Evolutionary conservation across 306 rosid species (phyloP).

Genomic region (Acacia confusa): DNA sequence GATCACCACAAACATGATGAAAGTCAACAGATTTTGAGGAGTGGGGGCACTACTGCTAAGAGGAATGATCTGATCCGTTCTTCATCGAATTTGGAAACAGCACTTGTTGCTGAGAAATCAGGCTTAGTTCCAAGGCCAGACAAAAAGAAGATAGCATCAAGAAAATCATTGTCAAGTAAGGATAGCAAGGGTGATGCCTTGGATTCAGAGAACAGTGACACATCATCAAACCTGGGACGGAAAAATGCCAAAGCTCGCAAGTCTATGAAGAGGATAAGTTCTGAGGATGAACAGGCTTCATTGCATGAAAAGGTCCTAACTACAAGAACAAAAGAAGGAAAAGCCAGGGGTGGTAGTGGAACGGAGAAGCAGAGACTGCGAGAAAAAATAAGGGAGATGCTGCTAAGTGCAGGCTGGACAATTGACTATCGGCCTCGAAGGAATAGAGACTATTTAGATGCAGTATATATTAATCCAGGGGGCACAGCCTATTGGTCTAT

Average conservation of each 20-base stretch:
- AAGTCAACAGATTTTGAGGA: slow-evolving; percentile 48
- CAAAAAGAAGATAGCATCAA: slow-evolving; percentile 45
- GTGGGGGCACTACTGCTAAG: slow-evolving; percentile 43
- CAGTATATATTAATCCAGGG: slow-evolving; percentile 77
- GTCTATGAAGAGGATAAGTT: slow-evolving; percentile 43
- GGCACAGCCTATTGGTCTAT: slow-evolving; percentile 97
- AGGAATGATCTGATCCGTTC: slow-evolving; percentile 50
- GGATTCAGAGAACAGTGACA: slow-evolving; percentile 63
- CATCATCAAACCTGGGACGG: slow-evolving; percentile 49
- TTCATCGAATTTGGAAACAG: slow-evolving; percentile 44
- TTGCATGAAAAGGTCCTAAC: slow-evolving; percentile 50
- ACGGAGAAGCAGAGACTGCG: slow-evolving; percentile 93
- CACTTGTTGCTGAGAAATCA: slow-evolving; percentile 43
- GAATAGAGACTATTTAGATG: slow-evolving; percentile 92
- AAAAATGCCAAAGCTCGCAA: slow-evolving; percentile 43
- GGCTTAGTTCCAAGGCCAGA: slow-evolving; percentile 46
- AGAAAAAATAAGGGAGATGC: slow-evolving; percentile 76
- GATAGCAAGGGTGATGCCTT: slow-evolving; percentile 44
- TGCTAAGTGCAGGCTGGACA: slow-evolving; percentile 74
- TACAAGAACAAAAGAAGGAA: slow-evolving; percentile 56
- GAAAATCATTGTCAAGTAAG: slow-evolving; percentile 60
- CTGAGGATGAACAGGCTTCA: slow-evolving; percentile 56
- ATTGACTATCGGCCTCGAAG: slow-evolving; percentile 92
- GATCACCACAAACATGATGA: slow-evolving; percentile 52
- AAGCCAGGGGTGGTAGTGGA: slow-evolving; percentile 78